Evolutionary conservation across 257 asterid species (phyloP).

Genomic region (Scutellaria minor): DNA sequence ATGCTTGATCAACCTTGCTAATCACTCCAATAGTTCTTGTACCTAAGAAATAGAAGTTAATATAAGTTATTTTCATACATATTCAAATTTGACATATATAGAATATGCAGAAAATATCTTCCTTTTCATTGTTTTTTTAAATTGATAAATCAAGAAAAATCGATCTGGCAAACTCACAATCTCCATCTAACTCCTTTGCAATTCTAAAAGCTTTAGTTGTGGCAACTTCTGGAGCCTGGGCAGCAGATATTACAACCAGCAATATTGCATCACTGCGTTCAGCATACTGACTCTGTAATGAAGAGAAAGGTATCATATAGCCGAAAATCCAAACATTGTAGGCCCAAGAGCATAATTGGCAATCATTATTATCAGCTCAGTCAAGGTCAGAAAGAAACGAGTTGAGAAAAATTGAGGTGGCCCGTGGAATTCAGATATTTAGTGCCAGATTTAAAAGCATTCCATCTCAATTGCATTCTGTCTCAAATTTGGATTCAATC

Average conservation of each 20-base stretch:
- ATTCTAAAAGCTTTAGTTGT: slow-evolving; percentile 90
- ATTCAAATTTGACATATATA: slow-evolving; percentile 19
- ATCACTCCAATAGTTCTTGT: slow-evolving; percentile 94
- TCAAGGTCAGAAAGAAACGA: neutral
- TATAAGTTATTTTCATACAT: slow-evolving; percentile 18
- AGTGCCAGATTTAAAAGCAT: neutral
- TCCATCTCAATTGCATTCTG: neutral
- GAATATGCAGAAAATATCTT: neutral
- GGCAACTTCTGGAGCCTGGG: slow-evolving; percentile 95
- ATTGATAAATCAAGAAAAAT: slow-evolving; percentile 32
- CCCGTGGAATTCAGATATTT: neutral
- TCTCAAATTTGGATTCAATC: neutral
- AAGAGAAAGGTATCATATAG: slow-evolving; percentile 31
- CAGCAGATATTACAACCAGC: slow-evolving; percentile 86
- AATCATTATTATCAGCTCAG: neutral
- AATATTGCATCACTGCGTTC: slow-evolving; percentile 93
- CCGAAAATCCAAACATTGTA: slow-evolving; percentile 22
- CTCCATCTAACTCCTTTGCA: slow-evolving; percentile 95
- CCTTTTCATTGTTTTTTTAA: neutral
- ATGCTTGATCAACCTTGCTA: slow-evolving; percentile 91
- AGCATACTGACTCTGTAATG: slow-evolving; percentile 77
- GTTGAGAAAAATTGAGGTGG: slow-evolving; percentile 18
- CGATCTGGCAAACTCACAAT: slow-evolving; percentile 60
- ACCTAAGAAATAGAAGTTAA: slow-evolving; percentile 47
- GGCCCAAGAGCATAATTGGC: slow-evolving; percentile 12